A percentile compares a stretch with the other conserved stretches of the same genome.
phyloP scores from a whole-genome alignment of 495 filamentous ascomycete genomes.

The Hypoxylon trugodes region DNA sequence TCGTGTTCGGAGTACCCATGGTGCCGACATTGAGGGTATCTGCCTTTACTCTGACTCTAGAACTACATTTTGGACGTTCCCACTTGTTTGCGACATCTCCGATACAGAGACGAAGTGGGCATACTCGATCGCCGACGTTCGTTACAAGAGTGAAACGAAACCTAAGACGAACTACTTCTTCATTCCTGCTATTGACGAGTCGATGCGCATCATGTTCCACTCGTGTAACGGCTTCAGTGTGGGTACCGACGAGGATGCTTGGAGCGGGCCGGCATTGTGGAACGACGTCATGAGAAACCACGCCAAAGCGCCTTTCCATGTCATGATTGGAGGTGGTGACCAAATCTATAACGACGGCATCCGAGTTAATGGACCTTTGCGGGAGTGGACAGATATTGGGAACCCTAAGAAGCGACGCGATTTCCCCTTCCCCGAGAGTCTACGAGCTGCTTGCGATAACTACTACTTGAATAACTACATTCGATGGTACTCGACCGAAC shows the following conservation, averaged over 20 bases:
- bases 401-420: conserved; percentile 85
- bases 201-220: conserved; percentile 95
- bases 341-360: conserved; percentile 96
- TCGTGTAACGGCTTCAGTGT: conserved; percentile 97
- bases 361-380: conserved; percentile 80
- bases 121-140: conserved; percentile 63
- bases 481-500: conserved; percentile 82
- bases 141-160: conserved; percentile 54
- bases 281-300: conserved; percentile 82
- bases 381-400: conserved; percentile 77
- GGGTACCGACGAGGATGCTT: conserved; percentile 86
- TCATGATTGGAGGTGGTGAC: conserved; percentile 95
- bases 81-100: conserved; percentile 66
- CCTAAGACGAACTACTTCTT: conserved; percentile 67
- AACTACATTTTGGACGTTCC: conserved; percentile 86
- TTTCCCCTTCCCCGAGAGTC: conserved; percentile 74
- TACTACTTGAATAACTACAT: conserved; percentile 93
- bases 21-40: conserved; percentile 49
- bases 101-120: conserved; percentile 64
- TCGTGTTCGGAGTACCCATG: conserved; percentile 43
- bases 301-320: conserved; percentile 82
- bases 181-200: conserved; percentile 78
- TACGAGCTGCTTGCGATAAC: conserved; percentile 82
- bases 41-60: conserved; percentile 81
- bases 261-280: conserved; percentile 85